Base-by-base conservation (phyloP, 164 flowering plant species). In the Tetracentron sinense region DNA sequence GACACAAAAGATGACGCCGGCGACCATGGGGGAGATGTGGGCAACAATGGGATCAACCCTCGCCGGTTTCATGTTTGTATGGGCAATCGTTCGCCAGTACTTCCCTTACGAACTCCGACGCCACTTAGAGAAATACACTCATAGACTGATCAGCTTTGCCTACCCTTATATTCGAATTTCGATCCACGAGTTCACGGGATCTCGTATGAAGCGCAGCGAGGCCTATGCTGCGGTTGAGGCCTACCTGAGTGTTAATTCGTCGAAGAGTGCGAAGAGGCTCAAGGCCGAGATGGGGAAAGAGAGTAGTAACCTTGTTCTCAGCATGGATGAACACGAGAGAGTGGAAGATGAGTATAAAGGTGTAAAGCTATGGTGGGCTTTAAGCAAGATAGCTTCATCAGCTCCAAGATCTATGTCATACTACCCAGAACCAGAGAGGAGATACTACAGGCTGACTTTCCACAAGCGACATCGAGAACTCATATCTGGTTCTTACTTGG, bases 261-360 rank as follows among this genome's bases (percentile, higher is more conserved):
- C 84, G 6, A 70, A 66, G 55, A 30, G 53, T 5, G 86, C 86
- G 1, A 80, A 76, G 55, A 65, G 82, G 21, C 89, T 86, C 52
- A 84, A 77, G 35, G 87, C 82, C 0, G 82, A 82, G 56, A 65
- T 74, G 61, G 74, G 57, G 0, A 82, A 71, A 47, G 77, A 77
- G 17, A 68, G 71, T 68, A 66, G 25, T 26, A 74, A 75, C 31
- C 57, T 83, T 16, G 71, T 71, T 7, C 65, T 83, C 30, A 77
- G 76, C 74, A 80, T 86, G 80, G 91, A 83, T 64, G 86, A 83
- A 27, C 20, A 77, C 26, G 91, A 88, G 68, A 56, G 56, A 35
- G 77, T 81, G n/a, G 71, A 61, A 0, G 95, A 86, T 52, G 80
- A 75, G 27, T 86, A 73, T 54, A 23, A 61, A 0, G 91, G 89